phyloP scores from a whole-genome alignment of 1,284 basidiomycete genomes.

The Trametes sp. region DNA sequence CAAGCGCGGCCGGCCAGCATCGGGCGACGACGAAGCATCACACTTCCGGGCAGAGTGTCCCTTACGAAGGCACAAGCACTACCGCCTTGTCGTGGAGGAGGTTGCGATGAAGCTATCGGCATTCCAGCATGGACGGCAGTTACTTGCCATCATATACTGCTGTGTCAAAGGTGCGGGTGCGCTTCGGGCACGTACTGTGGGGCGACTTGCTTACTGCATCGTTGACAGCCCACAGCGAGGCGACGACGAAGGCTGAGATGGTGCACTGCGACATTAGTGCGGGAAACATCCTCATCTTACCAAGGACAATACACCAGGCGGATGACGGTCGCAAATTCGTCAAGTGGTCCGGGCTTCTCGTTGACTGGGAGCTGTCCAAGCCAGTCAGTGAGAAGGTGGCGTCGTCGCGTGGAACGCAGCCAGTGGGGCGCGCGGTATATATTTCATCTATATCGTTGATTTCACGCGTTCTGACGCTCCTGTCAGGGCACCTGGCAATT shows the following conservation, averaged over 20 bases:
- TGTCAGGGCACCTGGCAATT: conserved; percentile 22
- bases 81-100: conserved; percentile 30
- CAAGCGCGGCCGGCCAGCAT: too few species aligned
- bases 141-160: not conserved
- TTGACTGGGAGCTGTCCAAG: conserved; percentile 21
- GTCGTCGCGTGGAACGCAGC: too few species aligned
- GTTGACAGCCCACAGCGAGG: conserved; percentile 7
- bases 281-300: conserved; percentile 19
- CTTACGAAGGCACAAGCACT: conserved; percentile 14
- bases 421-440: too few species aligned
- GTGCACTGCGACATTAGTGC: conserved; percentile 23
- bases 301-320: not conserved
- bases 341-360: conserved; percentile 14
- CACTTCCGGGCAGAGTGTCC: not conserved
- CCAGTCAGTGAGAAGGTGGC: not conserved
- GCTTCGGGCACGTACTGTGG: not conserved
- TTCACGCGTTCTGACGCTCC: not conserved
- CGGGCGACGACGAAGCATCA: too few species aligned
- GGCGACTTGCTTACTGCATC: not conserved
- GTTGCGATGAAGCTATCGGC: conserved; percentile 26
- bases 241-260: not conserved
- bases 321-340: not conserved
- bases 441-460: too few species aligned
- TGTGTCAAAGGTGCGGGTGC: not conserved
- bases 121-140: not conserved